Conservation (phyloP, 164 flowering plant species). For the Umbilicus rupestris region DNA sequence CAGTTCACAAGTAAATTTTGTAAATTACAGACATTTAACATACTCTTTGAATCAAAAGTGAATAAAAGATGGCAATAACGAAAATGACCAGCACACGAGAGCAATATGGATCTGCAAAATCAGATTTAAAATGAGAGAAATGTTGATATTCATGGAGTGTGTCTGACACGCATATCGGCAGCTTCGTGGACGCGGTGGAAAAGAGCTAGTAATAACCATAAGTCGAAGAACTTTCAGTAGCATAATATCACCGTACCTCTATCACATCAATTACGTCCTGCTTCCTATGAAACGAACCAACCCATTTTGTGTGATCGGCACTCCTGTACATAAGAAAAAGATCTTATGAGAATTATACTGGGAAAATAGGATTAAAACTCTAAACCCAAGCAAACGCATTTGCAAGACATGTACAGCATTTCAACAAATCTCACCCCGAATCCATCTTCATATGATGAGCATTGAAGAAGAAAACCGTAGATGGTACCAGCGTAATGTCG, state of each 20-base stretch:
- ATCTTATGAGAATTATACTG: not conserved
- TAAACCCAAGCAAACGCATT: not conserved
- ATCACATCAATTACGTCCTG: constrained; percentile 93
- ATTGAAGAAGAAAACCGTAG: constrained; percentile 90
- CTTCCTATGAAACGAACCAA: constrained; percentile 70
- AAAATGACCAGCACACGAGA: not conserved
- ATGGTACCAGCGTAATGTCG: constrained; percentile 71
- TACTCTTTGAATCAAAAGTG: not conserved
- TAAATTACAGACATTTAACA: not conserved
- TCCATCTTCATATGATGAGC: constrained; percentile 99
- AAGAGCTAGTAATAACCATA: too few relatives aligned
- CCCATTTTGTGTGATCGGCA: constrained; percentile 97
- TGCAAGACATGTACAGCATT: too few relatives aligned
- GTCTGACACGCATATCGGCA: too few relatives aligned
- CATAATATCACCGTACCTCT: constrained; percentile 40
- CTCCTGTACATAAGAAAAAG: constrained; percentile 40
- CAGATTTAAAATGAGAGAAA: too few relatives aligned
- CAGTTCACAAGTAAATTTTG: not conserved
- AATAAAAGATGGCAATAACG: not conserved
- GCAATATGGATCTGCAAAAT: not conserved
- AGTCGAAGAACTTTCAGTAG: not conserved
- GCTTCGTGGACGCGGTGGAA: too few relatives aligned
- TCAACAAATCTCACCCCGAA: constrained; percentile 52
- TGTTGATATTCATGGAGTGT: too few relatives aligned
- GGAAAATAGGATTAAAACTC: too few relatives aligned